phyloP scores from a whole-genome alignment of 805 yeast genomes.

The Starmera amethionina region DNA sequence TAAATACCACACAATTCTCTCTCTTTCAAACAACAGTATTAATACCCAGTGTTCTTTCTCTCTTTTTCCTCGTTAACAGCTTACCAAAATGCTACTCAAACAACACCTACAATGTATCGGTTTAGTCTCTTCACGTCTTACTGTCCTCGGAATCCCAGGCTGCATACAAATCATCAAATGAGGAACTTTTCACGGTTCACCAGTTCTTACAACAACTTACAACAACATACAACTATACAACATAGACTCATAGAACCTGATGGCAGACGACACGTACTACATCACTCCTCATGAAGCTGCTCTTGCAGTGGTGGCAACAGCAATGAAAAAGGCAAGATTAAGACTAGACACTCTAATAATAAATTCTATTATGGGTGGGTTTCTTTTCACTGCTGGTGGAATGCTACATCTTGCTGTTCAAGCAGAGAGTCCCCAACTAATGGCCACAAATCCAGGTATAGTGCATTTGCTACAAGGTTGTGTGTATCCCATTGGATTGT shows the following conservation, averaged over 20 bases:
- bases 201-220: too few species aligned
- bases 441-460: slow-evolving; percentile 38
- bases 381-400: slow-evolving; percentile 62
- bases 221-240: too few species aligned
- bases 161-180: too few species aligned
- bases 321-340: slow-evolving; percentile 74
- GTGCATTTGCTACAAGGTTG: slow-evolving; percentile 48
- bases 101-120: too few species aligned
- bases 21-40: too few species aligned
- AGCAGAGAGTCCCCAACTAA: slow-evolving; percentile 36
- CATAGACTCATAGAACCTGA: not conserved
- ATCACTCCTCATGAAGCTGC: slow-evolving; percentile 77
- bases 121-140: too few species aligned
- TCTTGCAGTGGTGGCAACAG: slow-evolving; percentile 73
- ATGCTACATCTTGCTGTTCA: slow-evolving; percentile 53
- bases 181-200: too few species aligned
- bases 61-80: too few species aligned
- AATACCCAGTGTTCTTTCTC: too few species aligned
- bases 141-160: too few species aligned
- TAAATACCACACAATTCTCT: too few species aligned
- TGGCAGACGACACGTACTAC: slow-evolving; percentile 40
- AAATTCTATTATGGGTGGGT: slow-evolving; percentile 62
- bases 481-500: slow-evolving; percentile 61
- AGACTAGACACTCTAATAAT: slow-evolving; percentile 47
- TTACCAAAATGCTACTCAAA: too few species aligned